Evolutionary conservation across 108 stramenopile genomes (phyloP).

Genomic region (Phaeodactylum tricornutum): DNA sequence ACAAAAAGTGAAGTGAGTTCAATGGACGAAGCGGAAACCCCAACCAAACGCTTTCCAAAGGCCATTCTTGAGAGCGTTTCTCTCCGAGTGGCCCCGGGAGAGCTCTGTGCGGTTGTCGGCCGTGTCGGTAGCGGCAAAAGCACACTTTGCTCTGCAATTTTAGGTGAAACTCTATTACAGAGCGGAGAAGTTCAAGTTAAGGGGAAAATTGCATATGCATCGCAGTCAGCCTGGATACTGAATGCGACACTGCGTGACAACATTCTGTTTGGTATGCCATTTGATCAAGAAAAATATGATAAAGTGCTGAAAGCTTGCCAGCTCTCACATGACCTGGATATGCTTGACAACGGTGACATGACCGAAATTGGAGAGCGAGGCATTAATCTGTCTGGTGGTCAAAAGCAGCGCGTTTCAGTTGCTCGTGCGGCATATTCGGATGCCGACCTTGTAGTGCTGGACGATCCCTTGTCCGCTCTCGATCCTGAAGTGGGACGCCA

Average conservation of each 20-base stretch:
- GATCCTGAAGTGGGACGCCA: constrained; percentile 79
- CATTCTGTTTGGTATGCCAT: constrained; percentile 80
- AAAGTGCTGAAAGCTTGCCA: constrained; percentile 63
- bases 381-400: constrained; percentile 72
- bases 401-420: constrained; percentile 63
- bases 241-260: constrained; percentile 90
- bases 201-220: constrained; percentile 67
- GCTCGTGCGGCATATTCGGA: constrained; percentile 78
- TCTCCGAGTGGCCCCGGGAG: constrained; percentile 46
- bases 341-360: constrained; percentile 64
- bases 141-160: constrained; percentile 54
- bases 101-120: constrained; percentile 79
- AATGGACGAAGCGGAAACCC: constrained; percentile 7
- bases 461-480: constrained; percentile 74
- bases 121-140: constrained; percentile 79
- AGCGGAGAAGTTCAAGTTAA: constrained; percentile 28
- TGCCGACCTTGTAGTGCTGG: constrained; percentile 72
- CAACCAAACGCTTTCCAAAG: constrained; percentile 39
- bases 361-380: constrained; percentile 84
- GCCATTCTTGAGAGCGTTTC: constrained; percentile 30
- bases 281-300: constrained; percentile 68
- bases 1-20: constrained; percentile 3
- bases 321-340: constrained; percentile 58
- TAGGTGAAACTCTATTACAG: constrained; percentile 68
- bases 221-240: constrained; percentile 89